phyloP scores from a whole-genome alignment of 768 basidiomycete species.

The Pleurotus pulmonarius region DNA sequence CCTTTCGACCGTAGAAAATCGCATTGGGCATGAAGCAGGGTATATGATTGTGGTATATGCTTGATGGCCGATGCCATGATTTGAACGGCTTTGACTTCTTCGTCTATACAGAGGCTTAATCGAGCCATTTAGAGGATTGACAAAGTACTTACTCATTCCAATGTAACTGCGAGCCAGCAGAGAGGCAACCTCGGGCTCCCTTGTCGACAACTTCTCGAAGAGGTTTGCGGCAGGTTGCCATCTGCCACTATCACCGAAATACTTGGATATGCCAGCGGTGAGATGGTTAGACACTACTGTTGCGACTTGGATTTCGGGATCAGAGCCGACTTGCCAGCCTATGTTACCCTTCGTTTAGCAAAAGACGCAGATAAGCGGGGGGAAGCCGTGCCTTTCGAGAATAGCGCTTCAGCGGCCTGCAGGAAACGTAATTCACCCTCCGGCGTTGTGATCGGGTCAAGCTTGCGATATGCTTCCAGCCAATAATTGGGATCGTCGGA shows the following conservation, averaged over 20 bases:
- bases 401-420: conserved; percentile 84
- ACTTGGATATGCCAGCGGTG: conserved; percentile 92
- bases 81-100: conserved; percentile 97
- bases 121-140: too few species aligned
- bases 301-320: conserved; percentile 98
- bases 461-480: conserved; percentile 90
- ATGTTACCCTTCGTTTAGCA: background rate
- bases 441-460: conserved; percentile 87
- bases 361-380: background rate
- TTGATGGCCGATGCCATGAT: conserved; percentile 84
- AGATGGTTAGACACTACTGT: conserved; percentile 96
- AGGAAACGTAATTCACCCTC: conserved; percentile 91
- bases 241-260: conserved; percentile 90
- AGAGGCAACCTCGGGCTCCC: conserved; percentile 86
- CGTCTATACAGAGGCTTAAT: conserved; percentile 50
- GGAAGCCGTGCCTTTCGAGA: conserved; percentile 65
- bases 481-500: conserved; percentile 92
- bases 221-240: conserved; percentile 87
- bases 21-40: conserved; percentile 90
- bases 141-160: conserved; percentile 82
- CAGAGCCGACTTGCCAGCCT: conserved; percentile 98
- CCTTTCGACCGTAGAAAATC: conserved; percentile 90
- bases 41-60: conserved; percentile 88
- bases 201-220: conserved; percentile 85
- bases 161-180: conserved; percentile 88